Base-by-base conservation (phyloP, 2,329 filamentous ascomycete species). In the Beauveria asiatica region DNA sequence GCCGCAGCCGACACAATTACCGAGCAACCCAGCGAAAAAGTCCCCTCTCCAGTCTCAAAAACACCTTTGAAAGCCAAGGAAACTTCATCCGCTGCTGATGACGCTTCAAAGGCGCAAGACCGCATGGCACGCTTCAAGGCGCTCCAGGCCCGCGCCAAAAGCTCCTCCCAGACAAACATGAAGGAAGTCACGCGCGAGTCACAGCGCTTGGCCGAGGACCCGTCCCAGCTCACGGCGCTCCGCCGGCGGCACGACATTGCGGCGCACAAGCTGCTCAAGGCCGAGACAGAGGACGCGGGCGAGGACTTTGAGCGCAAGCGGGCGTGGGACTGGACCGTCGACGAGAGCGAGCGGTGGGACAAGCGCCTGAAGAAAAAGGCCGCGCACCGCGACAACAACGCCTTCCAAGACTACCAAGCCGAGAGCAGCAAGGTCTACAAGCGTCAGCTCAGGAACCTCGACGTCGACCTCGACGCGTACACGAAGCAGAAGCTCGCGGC, bases 271-370 rank as follows among this genome's bases (percentile, higher is more conserved):
- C 84, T 99, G 0, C 82, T 97, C 48, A 96, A 96, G 77, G 90
- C 92, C 4, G 92, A 97, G 68, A 87, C 92, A 1, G 90, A 92
- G 72, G 90, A 90, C 19, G 79, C 82, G 0, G 92, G 92, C 39
- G 91, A 90, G 59, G 94, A 97, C 73, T 99, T 97, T 70, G 94
- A 99, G 80, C 89, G 94, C 66, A 97, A 97, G 76, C 87, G 94
- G 45, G 94, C 94, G 1, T 99, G 94, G 94, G 94, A 97, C 76
- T 99, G 94, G 90, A 99, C 94, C 1, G 79, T 93, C 7, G 94
- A 99, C 65, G 94, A 99, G 76, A 89, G 86, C 67, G 94, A 97
- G 76, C 85, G 83, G 66, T 99, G 94, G 94, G 94, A 99, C 74
- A 88, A 87, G 76, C 87, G 92, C 37, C 78, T 95, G 72, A 89